These are phyloP conservation scores for Biscogniauxia sp. DNA, from an alignment of 2,329 filamentous ascomycete genomes.

Conservation along the genomic window DNA sequence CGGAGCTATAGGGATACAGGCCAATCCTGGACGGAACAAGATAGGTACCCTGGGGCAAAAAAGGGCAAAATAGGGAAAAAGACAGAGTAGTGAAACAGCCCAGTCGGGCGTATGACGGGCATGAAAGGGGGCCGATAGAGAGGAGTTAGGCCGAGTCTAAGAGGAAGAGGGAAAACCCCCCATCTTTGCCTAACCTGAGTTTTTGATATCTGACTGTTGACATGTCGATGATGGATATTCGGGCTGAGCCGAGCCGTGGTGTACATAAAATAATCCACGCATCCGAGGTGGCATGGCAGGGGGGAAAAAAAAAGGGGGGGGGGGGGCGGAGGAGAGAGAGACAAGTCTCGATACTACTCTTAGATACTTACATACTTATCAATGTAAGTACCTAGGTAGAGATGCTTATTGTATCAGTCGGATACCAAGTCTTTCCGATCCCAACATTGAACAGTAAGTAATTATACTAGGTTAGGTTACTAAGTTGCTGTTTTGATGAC, in stretches of 20 bases:
- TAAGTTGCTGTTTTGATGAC: no score
- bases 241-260: not conserved
- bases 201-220: not conserved
- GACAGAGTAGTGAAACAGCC: not conserved
- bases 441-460: no score
- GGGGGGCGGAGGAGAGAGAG: no score
- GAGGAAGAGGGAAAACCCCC: not conserved
- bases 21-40: not conserved
- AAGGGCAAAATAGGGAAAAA: not conserved
- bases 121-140: not conserved
- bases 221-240: not conserved
- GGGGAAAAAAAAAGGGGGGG: no score
- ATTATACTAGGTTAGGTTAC: no score
- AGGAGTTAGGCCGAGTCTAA: not conserved
- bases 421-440: no score
- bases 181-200: not conserved
- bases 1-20: not conserved
- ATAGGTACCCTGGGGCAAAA: not conserved
- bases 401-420: not conserved
- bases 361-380: not conserved
- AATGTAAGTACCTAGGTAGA: no score
- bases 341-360: not conserved
- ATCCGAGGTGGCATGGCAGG: not conserved
- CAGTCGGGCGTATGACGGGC: not conserved
- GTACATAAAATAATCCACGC: not conserved